Evolutionary conservation across 177 flowering plant genomes (phyloP).

Genomic region (Vitis hybrid): DNA sequence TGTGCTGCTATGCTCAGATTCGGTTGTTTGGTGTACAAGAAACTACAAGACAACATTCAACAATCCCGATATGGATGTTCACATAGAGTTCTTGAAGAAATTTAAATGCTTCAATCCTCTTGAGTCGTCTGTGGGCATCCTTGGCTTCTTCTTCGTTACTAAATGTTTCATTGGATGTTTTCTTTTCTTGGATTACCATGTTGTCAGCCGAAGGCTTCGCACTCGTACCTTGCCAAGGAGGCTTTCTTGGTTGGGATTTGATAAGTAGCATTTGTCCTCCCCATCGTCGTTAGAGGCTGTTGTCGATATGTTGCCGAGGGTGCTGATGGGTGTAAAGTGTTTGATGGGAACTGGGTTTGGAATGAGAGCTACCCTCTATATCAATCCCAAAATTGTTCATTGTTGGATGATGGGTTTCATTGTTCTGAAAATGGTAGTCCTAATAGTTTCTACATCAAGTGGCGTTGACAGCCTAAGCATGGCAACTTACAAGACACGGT

Average conservation of each 20-base stretch:
- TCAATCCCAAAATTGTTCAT: too few species aligned
- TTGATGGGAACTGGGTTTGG: conserved; percentile 71
- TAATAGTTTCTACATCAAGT: too few species aligned
- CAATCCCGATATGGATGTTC: conserved; percentile 37
- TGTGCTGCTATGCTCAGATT: conserved; percentile 31
- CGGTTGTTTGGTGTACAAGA: conserved; percentile 47
- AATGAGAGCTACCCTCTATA: too few species aligned
- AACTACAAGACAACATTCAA: conserved; percentile 43
- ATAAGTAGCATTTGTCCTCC: conserved; percentile 5
- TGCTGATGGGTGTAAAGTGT: conserved; percentile 55
- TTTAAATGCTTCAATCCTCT: conserved; percentile 40
- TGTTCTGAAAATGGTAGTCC: too few species aligned
- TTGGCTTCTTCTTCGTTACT: conserved; percentile 33
- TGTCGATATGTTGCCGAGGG: conserved; percentile 15
- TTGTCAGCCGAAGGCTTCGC: conserved; percentile 11
- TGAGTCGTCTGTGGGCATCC: conserved; percentile 31
- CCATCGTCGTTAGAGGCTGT: neutral
- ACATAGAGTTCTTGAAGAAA: conserved; percentile 40
- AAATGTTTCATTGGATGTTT: conserved; percentile 28
- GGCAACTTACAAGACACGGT: too few species aligned
- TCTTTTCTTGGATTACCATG: conserved; percentile 39
- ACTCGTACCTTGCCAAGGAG: neutral
- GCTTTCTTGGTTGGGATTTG: conserved; percentile 14
- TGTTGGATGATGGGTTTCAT: too few species aligned
- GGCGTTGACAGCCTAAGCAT: too few species aligned